Base-by-base conservation (phyloP, 108 stramenopile genomes). In the Pseudonitzschia pungens region DNA sequence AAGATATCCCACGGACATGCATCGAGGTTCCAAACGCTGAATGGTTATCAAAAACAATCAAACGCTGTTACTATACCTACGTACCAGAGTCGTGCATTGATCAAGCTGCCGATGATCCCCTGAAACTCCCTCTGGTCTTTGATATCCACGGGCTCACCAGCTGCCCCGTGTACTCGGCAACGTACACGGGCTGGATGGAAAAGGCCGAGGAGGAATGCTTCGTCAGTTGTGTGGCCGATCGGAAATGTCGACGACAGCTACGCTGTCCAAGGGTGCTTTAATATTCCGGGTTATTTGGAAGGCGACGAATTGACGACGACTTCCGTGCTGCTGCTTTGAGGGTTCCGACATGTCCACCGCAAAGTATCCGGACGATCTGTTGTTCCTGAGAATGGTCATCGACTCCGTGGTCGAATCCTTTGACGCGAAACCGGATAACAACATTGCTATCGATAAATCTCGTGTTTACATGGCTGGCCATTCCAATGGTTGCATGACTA, bases 381-480 rank as follows among this genome's bases (percentile, higher is more conserved):
- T 43, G n/a, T 43, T 68, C 27, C 24, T 43, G 31, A 60, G 28
- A 65, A 68, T 41, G 41, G n/a, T n/a, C n/a, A n/a, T n/a, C n/a
- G n/a, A n/a, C n/a, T n/a, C n/a, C n/a, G n/a, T n/a, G n/a, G n/a
- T n/a, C n/a, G n/a, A n/a, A n/a, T n/a, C n/a, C n/a, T n/a, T n/a
- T n/a, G n/a, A n/a, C n/a, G n/a, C n/a, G n/a, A n/a, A n/a, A n/a
- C n/a, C n/a, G n/a, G n/a, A n/a, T n/a, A n/a, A n/a, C n/a, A n/a
- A n/a, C n/a, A n/a, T 55, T 16, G 6, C 63, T 8, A 70, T 79
- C 31, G 78, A 79, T 79, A 36, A 42, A 20, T 48, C 40, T 5
- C 67, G 78, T 7, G 74, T 79, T 0, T 79, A 79, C 69, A 74
- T 79, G 73, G 69, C 78, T 16, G 78, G 78, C 6, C 78, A 79